Conservation (phyloP, 2,329 filamentous ascomycete genomes). For the Penicillium capsulatum region DNA sequence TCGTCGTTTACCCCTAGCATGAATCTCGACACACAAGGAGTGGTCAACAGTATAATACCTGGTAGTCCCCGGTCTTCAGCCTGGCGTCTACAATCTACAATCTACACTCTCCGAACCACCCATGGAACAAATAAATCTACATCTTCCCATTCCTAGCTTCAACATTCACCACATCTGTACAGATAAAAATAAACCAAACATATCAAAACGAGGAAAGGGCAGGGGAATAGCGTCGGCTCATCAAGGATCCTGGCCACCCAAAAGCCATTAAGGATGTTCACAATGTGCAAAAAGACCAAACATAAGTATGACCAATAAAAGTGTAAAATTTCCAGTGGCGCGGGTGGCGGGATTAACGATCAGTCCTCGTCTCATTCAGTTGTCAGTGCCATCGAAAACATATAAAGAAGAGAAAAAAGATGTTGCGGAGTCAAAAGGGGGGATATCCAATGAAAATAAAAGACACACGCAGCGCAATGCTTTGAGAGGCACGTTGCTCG, state of each 20-base stretch:
- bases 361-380: conserved; percentile 19
- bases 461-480: conserved; percentile 15
- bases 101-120: too few relatives aligned
- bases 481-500: conserved; percentile 8
- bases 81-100: too few relatives aligned
- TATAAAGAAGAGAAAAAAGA: conserved; percentile 10
- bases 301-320: conserved; percentile 18
- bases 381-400: conserved; percentile 20
- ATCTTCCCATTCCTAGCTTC: conserved; percentile 16
- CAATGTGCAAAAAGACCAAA: conserved; percentile 6
- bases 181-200: conserved; percentile 8
- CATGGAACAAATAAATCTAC: conserved; percentile 16
- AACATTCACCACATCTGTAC: conserved; percentile 17
- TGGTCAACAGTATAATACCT: too few relatives aligned
- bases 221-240: conserved; percentile 15
- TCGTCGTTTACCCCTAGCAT: too few relatives aligned
- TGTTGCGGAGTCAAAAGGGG: conserved; percentile 31
- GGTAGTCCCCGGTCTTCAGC: too few relatives aligned
- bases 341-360: conserved; percentile 10
- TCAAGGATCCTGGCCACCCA: conserved; percentile 18
- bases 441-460: conserved; percentile 32
- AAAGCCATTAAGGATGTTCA: conserved; percentile 20
- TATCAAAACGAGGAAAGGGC: conserved; percentile 4
- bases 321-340: conserved; percentile 14
- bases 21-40: too few relatives aligned